Evolutionary conservation across 2,329 filamentous ascomycete genomes (phyloP), one percentile per base, ranked within the genome.

Genomic region (Escovopsis weberi): DNA sequence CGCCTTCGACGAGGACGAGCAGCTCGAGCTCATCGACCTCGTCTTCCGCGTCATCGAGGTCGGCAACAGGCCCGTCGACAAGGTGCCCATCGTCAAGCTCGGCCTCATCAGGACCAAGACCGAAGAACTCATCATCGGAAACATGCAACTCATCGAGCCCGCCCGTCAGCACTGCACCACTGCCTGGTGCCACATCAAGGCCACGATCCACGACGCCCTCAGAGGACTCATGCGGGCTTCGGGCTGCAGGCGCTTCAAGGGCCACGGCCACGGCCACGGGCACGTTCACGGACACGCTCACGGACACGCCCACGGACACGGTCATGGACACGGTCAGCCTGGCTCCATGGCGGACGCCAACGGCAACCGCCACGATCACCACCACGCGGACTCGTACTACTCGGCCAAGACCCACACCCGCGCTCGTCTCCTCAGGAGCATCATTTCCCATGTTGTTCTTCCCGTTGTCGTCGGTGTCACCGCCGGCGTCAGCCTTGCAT

Each of bases 401-500:
- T 41, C 40, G 40, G 47, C 37, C 46, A 39, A 28, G 34, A 57
- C 47, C 54, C 46, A 47, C 39, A 48, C 53, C 43, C 54, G 50
- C 38, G 55, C 51, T 43, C 49, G 40, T 46, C 59, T 77, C 26
- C 49, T 77, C 38, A 66, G 68, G 53, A 72, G 72, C 51, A 66
- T 82, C 40, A 66, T 72, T 48, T 65, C 75, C 33, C 75, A 80
- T 47, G 70, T 86, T 37, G 58, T 85, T 39, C 65, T 85, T 34
- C 82, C 82, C 2, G 67, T 85, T 42, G 62, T 82, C 41, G 69
- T 85, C 48, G 82, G 82, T 45, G 69, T 85, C 48, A 69, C 76
- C 23, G 78, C 79, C 37, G 82, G 82, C 54, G 70, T 85, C 43
- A 68, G 70, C 28, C 76, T 80, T 48, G 81, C 80, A 59, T 58